Conservation (phyloP, 768 basidiomycete genomes). For the Coprinopsis cinerea region DNA sequence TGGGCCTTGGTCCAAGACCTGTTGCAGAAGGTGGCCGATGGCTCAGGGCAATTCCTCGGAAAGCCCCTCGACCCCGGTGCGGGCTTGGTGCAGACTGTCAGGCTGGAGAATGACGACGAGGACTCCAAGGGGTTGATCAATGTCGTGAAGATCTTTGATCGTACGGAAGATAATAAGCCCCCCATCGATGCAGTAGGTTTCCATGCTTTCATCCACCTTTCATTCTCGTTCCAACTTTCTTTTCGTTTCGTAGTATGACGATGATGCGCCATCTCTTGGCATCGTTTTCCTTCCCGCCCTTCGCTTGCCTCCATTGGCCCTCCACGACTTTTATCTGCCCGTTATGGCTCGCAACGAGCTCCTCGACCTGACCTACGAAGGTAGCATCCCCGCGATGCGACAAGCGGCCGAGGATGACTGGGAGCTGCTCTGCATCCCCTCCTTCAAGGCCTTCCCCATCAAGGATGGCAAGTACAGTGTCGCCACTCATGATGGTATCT, state of each 20-base stretch:
- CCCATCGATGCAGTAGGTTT: conserved; percentile 29
- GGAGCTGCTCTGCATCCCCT: conserved; percentile 37
- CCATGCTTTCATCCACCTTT: conserved; percentile 19
- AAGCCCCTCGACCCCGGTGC: conserved; percentile 20
- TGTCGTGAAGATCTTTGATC: conserved; percentile 32
- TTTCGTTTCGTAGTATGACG: conserved; percentile 33
- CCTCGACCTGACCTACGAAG: conserved; percentile 22
- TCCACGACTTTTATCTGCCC: conserved; percentile 52
- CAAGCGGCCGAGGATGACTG: conserved; percentile 36
- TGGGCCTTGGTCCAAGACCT: conserved; percentile 57
- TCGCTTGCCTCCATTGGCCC: conserved; percentile 28
- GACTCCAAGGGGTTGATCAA: conserved; percentile 23
- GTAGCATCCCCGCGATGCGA: conserved; percentile 18
- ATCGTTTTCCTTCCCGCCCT: conserved; percentile 59
- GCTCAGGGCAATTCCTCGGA: conserved; percentile 29
- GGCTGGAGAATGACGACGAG: conserved; percentile 22
- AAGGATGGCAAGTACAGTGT: conserved; percentile 29
- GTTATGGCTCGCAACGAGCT: conserved; percentile 28
- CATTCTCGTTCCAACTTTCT: conserved; percentile 30
- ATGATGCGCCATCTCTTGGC: conserved; percentile 52
- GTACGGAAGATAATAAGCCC: conserved; percentile 23
- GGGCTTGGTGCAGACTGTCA: conserved; percentile 22
- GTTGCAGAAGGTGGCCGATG: conserved; percentile 46
- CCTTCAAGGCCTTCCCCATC: conserved; percentile 34
- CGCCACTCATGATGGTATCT: conserved; percentile 43